Conservation (phyloP, 148 eudicot genomes). For the Vaccinium macrocarpon region DNA sequence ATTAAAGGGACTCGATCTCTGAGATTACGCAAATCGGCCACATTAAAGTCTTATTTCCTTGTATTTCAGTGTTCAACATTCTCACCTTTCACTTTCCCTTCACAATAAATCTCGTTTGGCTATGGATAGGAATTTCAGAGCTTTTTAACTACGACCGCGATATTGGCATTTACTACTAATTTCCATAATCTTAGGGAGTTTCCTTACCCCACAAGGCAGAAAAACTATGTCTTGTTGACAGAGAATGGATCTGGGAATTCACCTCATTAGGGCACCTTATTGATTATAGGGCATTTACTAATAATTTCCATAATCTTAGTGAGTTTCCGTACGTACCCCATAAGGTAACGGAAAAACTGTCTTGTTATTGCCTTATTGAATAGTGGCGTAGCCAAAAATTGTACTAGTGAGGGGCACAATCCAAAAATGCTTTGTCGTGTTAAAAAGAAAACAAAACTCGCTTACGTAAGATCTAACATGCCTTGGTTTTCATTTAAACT, state of each 20-base stretch:
- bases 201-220: neutral
- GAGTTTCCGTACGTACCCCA: neutral
- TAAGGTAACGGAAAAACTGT: too few relatives aligned
- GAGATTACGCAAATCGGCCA: neutral
- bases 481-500: too few relatives aligned
- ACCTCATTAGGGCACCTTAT: too few relatives aligned
- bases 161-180: neutral
- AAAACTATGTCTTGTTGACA: too few relatives aligned
- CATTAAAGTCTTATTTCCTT: neutral
- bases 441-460: too few relatives aligned
- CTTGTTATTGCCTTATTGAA: too few relatives aligned
- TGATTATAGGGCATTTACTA: neutral
- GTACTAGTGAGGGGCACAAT: too few relatives aligned
- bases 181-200: neutral
- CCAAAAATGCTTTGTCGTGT: too few relatives aligned
- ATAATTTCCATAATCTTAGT: neutral
- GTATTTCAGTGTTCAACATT: neutral
- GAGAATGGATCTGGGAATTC: too few relatives aligned
- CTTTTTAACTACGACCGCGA: neutral
- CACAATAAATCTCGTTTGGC: neutral
- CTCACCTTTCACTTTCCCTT: neutral
- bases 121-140: neutral
- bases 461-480: too few relatives aligned
- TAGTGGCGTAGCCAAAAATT: too few relatives aligned
- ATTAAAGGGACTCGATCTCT: neutral